These are phyloP conservation scores for Tremellales sp. DNA, from an alignment of 1,284 basidiomycete genomes.

Conservation along the genomic window DNA sequence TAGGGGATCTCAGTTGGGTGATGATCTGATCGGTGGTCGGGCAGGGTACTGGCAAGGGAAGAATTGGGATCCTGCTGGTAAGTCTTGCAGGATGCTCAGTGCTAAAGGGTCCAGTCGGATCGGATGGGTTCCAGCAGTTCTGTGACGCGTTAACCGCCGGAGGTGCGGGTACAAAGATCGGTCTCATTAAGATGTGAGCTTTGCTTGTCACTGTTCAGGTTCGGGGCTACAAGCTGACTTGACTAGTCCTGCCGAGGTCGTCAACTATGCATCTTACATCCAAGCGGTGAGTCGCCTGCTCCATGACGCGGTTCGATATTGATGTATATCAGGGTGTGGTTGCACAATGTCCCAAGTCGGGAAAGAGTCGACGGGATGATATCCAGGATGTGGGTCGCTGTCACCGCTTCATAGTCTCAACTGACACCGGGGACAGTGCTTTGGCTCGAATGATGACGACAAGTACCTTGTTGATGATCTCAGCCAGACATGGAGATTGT, in stretches of 20 bases:
- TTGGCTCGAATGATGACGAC: constrained; percentile 70
- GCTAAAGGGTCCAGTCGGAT: constrained; percentile 24
- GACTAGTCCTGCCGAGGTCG: constrained; percentile 51
- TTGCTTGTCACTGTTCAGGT: constrained; percentile 44
- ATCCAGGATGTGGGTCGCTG: constrained; percentile 59
- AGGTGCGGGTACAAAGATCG: constrained; percentile 28
- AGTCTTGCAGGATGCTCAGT: constrained; percentile 34
- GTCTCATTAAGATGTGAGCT: constrained; percentile 36
- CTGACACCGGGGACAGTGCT: constrained; percentile 59
- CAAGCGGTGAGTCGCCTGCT: constrained; percentile 56
- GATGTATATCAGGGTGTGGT: constrained; percentile 56
- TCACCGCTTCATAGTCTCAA: background rate
- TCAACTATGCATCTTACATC: constrained; percentile 75
- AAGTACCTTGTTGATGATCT: constrained; percentile 63
- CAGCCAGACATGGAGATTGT: constrained; percentile 73
- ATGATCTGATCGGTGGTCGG: constrained; percentile 6
- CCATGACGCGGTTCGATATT: too few relatives aligned
- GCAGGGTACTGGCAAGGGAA: constrained; percentile 58
- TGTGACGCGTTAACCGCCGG: constrained; percentile 58
- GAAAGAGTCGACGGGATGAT: constrained; percentile 38
- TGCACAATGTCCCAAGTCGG: constrained; percentile 56
- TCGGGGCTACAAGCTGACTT: constrained; percentile 14
- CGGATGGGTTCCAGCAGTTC: constrained; percentile 51
- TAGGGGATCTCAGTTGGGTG: background rate
- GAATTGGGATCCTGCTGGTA: constrained; percentile 68